Base-by-base conservation (phyloP, 2,329 filamentous ascomycete genomes). In the Orbilia blumenaviensis region DNA sequence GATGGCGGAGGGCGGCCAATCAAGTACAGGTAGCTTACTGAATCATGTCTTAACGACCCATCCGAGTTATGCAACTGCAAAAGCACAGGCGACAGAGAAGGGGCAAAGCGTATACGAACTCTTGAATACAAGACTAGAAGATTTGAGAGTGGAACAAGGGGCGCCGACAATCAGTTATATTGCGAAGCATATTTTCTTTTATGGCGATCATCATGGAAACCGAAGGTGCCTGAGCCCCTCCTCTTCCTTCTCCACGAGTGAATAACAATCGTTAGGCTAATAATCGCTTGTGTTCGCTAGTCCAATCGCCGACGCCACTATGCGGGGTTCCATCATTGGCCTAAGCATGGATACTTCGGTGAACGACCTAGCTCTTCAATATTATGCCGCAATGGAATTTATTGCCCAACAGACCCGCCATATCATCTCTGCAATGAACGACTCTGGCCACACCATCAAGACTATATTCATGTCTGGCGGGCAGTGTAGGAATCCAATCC, bases 391-490 rank as follows among this genome's bases (percentile, higher is more conserved):
- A 2, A 93, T 99, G 89, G 95, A 99, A 84, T 98, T 98, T 84
- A 98, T 99, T 80, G 94, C 95, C 29, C 88, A 98, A 83, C 95
- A 99, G 84, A 99, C 95, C 0, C 90, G 92, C 72, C 95, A 99
- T 83, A 99, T 99, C 80, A 88, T 99, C 78, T 91, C 96, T 81
- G 88, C 91, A 36, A 97, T 99, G 94, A 99, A 98, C 86, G 86
- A 88, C 52, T 86, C 93, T 0, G 95, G 95, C 8, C 95, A 99
- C 84, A 86, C 88, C 79, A 94, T 99, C 83, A 89, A 87, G 58
- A 94, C 91, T 78, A 97, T 99, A 84, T 99, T 98, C 88, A 98
- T 99, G 95, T 97, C 93, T 3, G 95, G 95, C 77, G 96, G 92
- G 9, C 95, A 98, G 83, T 99, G 95, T 86, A 94, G 97, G 84